phyloP scores from a whole-genome alignment of 768 basidiomycete species.

The Mycena latifolia region DNA sequence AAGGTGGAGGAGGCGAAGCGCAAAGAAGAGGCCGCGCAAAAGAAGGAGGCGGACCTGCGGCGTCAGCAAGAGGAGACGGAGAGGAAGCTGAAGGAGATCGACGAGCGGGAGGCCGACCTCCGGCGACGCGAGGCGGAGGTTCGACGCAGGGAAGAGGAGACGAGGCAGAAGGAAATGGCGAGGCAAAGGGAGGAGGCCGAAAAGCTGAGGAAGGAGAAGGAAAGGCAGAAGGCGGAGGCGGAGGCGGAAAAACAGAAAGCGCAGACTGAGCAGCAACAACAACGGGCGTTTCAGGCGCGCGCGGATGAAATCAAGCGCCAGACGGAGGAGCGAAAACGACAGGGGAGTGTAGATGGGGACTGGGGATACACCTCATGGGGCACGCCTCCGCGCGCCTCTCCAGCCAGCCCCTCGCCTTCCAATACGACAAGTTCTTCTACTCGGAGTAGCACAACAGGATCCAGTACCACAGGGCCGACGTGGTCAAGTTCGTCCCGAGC shows the following conservation, averaged over 20 bases:
- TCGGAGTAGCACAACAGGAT: constrained; percentile 23
- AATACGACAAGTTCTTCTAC: constrained; percentile 32
- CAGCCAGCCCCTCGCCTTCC: constrained; percentile 46
- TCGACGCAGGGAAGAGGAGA: not conserved
- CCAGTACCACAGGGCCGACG: constrained; percentile 7
- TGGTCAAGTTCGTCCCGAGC: constrained; percentile 19
- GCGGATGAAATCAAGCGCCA: constrained; percentile 58
- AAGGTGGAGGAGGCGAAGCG: constrained; percentile 21
- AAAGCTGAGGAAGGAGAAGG: constrained; percentile 41
- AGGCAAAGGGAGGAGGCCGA: constrained; percentile 26
- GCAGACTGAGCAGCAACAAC: constrained; percentile 40
- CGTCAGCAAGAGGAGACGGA: constrained; percentile 36
- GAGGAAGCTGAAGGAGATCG: constrained; percentile 34
- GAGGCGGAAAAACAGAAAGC: constrained; percentile 37
- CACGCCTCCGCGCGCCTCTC: constrained; percentile 34
- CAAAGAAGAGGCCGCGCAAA: constrained; percentile 29
- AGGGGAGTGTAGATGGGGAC: constrained; percentile 55
- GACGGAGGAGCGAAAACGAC: constrained; percentile 59
- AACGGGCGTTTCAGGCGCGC: constrained; percentile 56
- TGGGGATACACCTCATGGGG: constrained; percentile 42
- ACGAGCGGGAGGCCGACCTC: constrained; percentile 34
- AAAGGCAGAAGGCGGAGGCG: constrained; percentile 37
- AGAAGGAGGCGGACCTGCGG: constrained; percentile 31
- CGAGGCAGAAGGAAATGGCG: not conserved
- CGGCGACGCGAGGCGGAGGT: not conserved